Evolutionary conservation across 2,329 filamentous ascomycete species (phyloP).

Genomic region (Nothopassalora personata): DNA sequence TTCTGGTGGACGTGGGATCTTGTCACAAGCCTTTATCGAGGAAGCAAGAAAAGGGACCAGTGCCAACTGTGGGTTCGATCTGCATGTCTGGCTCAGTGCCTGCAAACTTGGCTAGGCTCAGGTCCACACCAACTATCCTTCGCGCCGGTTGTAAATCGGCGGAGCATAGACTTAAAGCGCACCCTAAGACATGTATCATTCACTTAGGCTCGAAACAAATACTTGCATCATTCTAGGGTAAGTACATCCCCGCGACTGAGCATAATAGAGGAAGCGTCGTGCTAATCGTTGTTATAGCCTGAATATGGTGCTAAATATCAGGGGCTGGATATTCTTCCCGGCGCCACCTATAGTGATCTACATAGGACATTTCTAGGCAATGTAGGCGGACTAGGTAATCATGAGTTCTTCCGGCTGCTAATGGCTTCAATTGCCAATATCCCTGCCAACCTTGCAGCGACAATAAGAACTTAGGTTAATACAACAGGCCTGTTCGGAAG

Average conservation of each 20-base stretch:
- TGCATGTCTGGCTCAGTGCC: neutral
- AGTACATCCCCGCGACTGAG: neutral
- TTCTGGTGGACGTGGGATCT: neutral
- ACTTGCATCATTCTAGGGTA: neutral
- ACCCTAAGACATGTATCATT: slow-evolving; percentile 1
- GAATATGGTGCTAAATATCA: slow-evolving; percentile 2
- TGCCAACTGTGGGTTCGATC: neutral
- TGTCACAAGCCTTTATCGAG: neutral
- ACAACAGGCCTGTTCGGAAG: neutral
- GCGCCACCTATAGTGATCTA: neutral
- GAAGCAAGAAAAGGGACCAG: neutral
- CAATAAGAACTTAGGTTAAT: neutral
- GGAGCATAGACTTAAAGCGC: neutral
- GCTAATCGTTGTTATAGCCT: neutral
- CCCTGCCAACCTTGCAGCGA: neutral
- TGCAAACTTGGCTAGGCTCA: slow-evolving; percentile 1
- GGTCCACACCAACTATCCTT: slow-evolving; percentile 1
- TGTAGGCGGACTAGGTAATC: neutral
- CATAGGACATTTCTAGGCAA: neutral
- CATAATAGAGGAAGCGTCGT: no score
- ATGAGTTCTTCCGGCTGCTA: slow-evolving; percentile 1
- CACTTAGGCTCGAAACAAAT: neutral
- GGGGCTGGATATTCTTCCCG: neutral
- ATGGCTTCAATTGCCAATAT: neutral
- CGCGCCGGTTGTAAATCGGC: neutral